Conservation (phyloP, 495 filamentous ascomycete species). For the Delitschia confertaspora region DNA sequence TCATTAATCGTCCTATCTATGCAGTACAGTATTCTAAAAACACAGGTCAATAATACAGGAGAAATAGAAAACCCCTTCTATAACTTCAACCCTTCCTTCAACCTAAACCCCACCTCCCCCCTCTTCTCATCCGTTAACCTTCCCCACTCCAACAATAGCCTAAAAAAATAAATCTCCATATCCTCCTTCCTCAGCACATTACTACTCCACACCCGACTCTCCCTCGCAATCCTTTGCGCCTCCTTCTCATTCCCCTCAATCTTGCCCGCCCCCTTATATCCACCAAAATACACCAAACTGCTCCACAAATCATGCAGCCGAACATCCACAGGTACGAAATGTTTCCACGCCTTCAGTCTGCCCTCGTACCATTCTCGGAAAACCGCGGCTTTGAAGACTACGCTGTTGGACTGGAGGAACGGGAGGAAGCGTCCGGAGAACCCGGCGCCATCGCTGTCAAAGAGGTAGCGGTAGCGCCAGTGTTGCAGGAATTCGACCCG, state of each 20-base stretch:
- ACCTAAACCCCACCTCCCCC: slow-evolving; percentile 21
- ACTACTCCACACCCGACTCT: slow-evolving; percentile 56
- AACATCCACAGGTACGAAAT: slow-evolving; percentile 69
- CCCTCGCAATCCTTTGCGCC: slow-evolving; percentile 55
- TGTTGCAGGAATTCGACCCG: slow-evolving; percentile 49
- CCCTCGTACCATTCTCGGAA: slow-evolving; percentile 71
- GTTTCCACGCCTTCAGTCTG: slow-evolving; percentile 61
- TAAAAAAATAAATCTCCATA: slow-evolving; percentile 75
- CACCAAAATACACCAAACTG: slow-evolving; percentile 33
- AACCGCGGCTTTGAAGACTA: slow-evolving; percentile 56
- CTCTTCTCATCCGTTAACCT: slow-evolving; percentile 35
- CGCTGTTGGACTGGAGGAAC: slow-evolving; percentile 51
- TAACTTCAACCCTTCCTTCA: background rate
- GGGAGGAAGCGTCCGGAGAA: slow-evolving; percentile 55
- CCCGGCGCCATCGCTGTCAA: slow-evolving; percentile 63
- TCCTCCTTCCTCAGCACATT: slow-evolving; percentile 65
- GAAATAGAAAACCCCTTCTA: too few species aligned
- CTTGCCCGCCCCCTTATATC: slow-evolving; percentile 18
- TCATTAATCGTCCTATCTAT: too few species aligned
- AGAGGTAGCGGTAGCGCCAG: slow-evolving; percentile 55
- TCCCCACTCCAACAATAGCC: slow-evolving; percentile 61
- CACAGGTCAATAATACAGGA: too few species aligned
- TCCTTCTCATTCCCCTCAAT: slow-evolving; percentile 39
- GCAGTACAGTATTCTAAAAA: too few species aligned
- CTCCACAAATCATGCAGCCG: slow-evolving; percentile 38